phyloP scores from a whole-genome alignment of 768 basidiomycete species.

The Omphalotus guepiniiformis region DNA sequence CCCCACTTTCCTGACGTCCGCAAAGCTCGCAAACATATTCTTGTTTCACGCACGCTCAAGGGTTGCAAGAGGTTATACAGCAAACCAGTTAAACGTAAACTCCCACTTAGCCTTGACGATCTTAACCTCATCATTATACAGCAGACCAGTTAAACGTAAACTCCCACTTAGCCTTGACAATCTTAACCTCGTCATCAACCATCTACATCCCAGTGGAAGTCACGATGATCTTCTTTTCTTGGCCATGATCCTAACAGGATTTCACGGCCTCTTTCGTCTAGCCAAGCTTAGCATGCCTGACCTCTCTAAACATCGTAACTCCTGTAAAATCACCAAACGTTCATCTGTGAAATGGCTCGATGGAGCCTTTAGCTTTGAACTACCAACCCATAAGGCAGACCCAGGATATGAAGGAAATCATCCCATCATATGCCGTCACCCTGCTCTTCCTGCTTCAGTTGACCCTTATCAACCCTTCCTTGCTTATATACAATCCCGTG shows the following conservation, averaged over 20 bases:
- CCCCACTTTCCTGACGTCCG: constrained; percentile 16
- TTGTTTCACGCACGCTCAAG: constrained; percentile 12
- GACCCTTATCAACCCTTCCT: background rate
- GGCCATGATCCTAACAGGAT: constrained; percentile 11
- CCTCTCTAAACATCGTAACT: background rate
- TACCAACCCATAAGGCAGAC: constrained; percentile 19
- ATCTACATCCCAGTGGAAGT: background rate
- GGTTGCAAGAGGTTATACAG: constrained; percentile 8
- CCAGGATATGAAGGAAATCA: constrained; percentile 15
- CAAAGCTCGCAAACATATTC: background rate
- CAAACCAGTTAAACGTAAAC: background rate
- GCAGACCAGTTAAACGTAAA: background rate
- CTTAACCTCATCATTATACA: constrained; percentile 2
- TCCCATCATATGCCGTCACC: constrained; percentile 12
- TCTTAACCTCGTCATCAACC: background rate
- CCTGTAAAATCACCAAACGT: constrained; percentile 7
- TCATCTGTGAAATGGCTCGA: background rate
- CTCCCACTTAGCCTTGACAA: constrained; percentile 10
- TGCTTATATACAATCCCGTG: background rate
- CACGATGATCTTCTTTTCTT: constrained; percentile 22
- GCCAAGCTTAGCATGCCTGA: constrained; percentile 21
- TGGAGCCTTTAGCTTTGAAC: constrained; percentile 4
- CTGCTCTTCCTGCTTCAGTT: background rate
- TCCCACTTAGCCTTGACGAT: constrained; percentile 10
- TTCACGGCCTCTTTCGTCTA: constrained; percentile 14